These are phyloP conservation scores for Vicia villosa DNA, from an alignment of 306 rosid genomes.

Conservation along the genomic window DNA sequence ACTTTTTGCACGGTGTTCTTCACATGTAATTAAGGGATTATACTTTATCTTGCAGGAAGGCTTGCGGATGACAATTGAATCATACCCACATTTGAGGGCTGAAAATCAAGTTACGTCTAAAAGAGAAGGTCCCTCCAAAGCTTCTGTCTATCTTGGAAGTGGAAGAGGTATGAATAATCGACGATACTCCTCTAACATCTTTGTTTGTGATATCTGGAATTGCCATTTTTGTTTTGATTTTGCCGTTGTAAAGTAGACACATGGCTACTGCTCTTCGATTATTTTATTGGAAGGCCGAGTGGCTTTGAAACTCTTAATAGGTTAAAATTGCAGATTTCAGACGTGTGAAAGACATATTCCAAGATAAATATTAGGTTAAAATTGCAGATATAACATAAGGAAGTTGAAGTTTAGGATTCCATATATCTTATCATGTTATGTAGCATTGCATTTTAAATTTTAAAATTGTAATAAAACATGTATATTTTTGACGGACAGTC, in stretches of 20 bases:
- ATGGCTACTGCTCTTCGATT: constrained; percentile 4
- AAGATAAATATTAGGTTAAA: constrained; percentile 3
- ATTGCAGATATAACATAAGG: neutral
- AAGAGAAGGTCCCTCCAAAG: constrained; percentile 89
- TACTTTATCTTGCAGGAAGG: constrained; percentile 71
- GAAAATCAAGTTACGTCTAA: constrained; percentile 51
- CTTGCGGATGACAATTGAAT: constrained; percentile 74
- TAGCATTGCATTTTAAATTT: constrained; percentile 29
- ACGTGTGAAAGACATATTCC: constrained; percentile 14
- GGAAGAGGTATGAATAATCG: constrained; percentile 66
- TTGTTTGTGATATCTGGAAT: constrained; percentile 11
- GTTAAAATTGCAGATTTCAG: too few species aligned
- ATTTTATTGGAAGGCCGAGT: neutral
- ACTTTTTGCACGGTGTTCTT: constrained; percentile 11
- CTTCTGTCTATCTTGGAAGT: constrained; percentile 73
- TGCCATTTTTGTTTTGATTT: constrained; percentile 10
- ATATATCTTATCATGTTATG: constrained; percentile 11
- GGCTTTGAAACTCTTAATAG: constrained; percentile 19
- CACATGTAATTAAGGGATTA: constrained; percentile 19
- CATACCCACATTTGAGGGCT: constrained; percentile 82
- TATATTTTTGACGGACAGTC: constrained; percentile 10
- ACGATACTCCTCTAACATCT: constrained; percentile 8
- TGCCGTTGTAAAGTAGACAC: constrained; percentile 7
- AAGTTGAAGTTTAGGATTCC: constrained; percentile 27
- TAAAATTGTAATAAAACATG: constrained; percentile 11